Base-by-base conservation (phyloP, 2,329 filamentous ascomycete genomes). In the Colletotrichum incanum region DNA sequence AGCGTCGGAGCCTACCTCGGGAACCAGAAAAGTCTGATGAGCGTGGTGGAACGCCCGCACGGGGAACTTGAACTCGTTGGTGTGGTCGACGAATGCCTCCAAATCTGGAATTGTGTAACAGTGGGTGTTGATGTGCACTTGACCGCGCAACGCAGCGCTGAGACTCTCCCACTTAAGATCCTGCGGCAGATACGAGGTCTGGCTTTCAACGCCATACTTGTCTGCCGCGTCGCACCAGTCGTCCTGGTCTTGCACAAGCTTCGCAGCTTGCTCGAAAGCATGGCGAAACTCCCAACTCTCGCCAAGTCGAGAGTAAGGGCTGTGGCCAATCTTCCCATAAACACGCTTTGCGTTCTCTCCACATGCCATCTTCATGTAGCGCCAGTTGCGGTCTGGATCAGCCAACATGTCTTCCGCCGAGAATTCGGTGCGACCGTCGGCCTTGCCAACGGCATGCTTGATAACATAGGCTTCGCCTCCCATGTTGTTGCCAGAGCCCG, bases 291-390 rank as follows among this genome's bases (percentile, higher is more conserved):
- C 87, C 86, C 90, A 93, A 59, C 91, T 91, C 80, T 93, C 91
- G 11, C 92, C 92, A 76, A 93, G 82, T 1, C 92, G 84, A 73
- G 89, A 92, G 66, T 85, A 85, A 0, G 90, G 90, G 0, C 88
- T 87, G 63, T 86, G 84, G 31, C 89, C 89, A 5, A 82, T 77
- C 56, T 83, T 84, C 12, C 90, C 90, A 72, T 93, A 92, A 0
- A 90, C 82, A 0, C 86, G 82, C 82, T 93, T 93, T 1, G 91
- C 84, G 76, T 93, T 93, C 80, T 93, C 92, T 45, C 92, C 92
- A 74, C 91, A 93, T 0, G 92, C 92, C 91, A 93, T 93, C 82
- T 94, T 93, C 86, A 94, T 92, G 79, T 92, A 93, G 26, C 92
- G 86, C 88, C 91, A 92, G 72, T 84, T 88, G 28, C 85, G 84